These are phyloP conservation scores for Ustilago hordei DNA, from an alignment of 1,284 basidiomycete species.

Conservation along the genomic window DNA sequence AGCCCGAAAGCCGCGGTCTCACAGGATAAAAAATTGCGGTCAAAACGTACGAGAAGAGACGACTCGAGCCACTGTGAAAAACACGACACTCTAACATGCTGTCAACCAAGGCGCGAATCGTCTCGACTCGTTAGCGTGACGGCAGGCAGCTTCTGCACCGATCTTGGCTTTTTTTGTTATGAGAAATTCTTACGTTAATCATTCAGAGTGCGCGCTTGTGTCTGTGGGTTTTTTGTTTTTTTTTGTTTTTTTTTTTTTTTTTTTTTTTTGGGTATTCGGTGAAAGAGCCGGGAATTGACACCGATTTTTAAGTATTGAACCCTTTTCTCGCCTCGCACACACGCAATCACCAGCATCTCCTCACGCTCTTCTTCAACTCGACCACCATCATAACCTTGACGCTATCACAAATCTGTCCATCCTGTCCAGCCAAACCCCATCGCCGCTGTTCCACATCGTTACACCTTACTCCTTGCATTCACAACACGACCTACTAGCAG, in stretches of 20 bases:
- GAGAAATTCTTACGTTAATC: conserved; percentile 18
- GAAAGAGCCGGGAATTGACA: not conserved
- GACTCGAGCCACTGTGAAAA: not conserved
- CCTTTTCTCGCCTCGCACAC: conserved; percentile 2
- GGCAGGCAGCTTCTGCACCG: not conserved
- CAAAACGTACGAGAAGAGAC: conserved; percentile 17
- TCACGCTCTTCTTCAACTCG: not conserved
- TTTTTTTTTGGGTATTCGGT: not conserved
- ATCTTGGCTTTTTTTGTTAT: not conserved
- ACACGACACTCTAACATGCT: not conserved
- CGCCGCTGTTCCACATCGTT: no score
- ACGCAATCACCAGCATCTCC: not conserved
- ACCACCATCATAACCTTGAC: not conserved
- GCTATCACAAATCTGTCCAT: no score
- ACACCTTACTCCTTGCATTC: no score
- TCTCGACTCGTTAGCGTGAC: not conserved
- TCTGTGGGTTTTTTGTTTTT: not conserved
- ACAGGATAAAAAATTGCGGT: not conserved
- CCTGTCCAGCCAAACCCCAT: no score
- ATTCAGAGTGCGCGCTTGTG: conserved; percentile 9
- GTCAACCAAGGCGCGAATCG: not conserved
- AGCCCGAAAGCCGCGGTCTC: conserved; percentile 19
- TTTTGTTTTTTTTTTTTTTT: not conserved
- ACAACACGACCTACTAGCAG: no score
- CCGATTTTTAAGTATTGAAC: not conserved